Evolutionary conservation across 116 monocot species (phyloP).

Genomic region (Thalassia testudinum): DNA sequence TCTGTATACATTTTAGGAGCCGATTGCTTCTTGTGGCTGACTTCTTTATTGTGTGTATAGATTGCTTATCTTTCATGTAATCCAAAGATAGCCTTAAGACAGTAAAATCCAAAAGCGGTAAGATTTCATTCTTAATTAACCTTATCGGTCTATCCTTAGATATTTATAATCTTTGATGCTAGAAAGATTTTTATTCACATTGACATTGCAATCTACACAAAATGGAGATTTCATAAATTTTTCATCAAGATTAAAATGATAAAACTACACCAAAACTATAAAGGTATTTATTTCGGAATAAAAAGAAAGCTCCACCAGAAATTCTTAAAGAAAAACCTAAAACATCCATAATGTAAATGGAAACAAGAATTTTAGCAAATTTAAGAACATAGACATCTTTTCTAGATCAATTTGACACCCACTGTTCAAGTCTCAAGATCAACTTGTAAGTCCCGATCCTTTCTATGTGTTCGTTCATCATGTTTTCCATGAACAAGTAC

Average conservation of each 20-base stretch:
- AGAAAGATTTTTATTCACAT: not conserved
- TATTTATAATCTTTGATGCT: not conserved
- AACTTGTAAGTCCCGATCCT: not conserved
- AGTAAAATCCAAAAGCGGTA: not conserved
- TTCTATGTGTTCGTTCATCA: not conserved
- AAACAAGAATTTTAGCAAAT: not conserved
- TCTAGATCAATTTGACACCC: not conserved
- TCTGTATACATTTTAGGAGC: not conserved
- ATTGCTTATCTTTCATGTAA: not conserved
- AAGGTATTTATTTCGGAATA: not conserved
- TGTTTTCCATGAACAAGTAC: not conserved
- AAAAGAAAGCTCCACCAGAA: not conserved
- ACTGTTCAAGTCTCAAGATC: not conserved
- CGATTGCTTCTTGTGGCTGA: not conserved
- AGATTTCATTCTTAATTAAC: not conserved
- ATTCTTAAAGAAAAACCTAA: not conserved
- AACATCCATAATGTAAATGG: not conserved
- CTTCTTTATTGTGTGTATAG: not conserved
- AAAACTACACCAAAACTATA: not conserved
- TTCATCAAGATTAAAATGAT: not conserved
- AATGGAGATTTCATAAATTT: not conserved
- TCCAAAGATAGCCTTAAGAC: not conserved
- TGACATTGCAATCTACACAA: not conserved
- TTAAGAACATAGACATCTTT: not conserved
- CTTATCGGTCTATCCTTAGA: not conserved